phyloP scores from a whole-genome alignment of 2,329 filamentous ascomycete species.

The Capronia epimyces region DNA sequence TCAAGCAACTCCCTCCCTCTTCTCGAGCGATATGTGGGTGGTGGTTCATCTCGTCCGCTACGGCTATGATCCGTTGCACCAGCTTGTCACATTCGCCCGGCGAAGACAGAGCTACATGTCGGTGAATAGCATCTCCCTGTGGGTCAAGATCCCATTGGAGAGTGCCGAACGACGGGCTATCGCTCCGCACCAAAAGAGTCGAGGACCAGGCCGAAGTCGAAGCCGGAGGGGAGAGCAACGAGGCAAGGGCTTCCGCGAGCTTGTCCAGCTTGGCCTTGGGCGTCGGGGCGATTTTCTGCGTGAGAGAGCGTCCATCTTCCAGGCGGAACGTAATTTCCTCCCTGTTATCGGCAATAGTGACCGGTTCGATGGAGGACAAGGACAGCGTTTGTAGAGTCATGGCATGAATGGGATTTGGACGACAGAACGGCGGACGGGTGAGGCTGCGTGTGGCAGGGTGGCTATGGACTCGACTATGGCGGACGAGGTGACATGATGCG shows the following conservation, averaged over 20 bases:
- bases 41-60: constrained; percentile 24
- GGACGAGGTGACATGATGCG: not conserved
- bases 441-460: not conserved
- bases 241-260: constrained; percentile 9
- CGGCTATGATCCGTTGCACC: constrained; percentile 13
- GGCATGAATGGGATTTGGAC: not conserved
- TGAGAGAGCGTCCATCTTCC: constrained; percentile 7
- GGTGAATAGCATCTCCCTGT: constrained; percentile 24
- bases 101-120: constrained; percentile 16
- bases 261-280: constrained; percentile 18
- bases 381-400: not conserved
- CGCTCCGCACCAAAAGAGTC: not conserved
- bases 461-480: not conserved
- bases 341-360: constrained; percentile 16
- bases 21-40: constrained; percentile 25
- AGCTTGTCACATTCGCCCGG: constrained; percentile 9
- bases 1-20: constrained; percentile 13
- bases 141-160: constrained; percentile 24
- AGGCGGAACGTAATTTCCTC: constrained; percentile 12
- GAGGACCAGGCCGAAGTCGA: not conserved
- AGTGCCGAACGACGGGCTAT: constrained; percentile 7
- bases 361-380: constrained; percentile 8
- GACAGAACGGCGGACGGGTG: not conserved
- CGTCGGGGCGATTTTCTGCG: constrained; percentile 14
- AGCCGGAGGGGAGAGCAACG: constrained; percentile 7